These are phyloP conservation scores for Arxiozyma slooffiae DNA, from an alignment of 1,139 yeast species.

Conservation along the genomic window DNA sequence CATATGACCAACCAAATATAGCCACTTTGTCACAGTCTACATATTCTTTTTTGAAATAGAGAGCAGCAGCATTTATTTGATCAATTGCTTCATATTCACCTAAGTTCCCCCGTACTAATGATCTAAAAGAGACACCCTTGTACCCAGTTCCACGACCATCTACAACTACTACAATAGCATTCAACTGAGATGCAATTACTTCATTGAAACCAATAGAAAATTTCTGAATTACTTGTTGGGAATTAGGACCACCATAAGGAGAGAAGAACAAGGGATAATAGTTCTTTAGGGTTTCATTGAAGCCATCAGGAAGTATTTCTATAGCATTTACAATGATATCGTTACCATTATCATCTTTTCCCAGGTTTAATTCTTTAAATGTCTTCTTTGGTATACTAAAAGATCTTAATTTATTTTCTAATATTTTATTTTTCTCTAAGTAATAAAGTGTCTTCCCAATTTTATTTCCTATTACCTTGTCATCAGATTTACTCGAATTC, in stretches of 20 bases:
- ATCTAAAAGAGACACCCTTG: slow-evolving; percentile 51
- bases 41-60: slow-evolving; percentile 45
- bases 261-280: slow-evolving; percentile 60
- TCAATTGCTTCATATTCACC: slow-evolving; percentile 63
- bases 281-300: slow-evolving; percentile 39
- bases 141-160: slow-evolving; percentile 81
- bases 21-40: slow-evolving; percentile 54
- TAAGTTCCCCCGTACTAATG: slow-evolving; percentile 52
- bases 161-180: slow-evolving; percentile 67
- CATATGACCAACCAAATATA: slow-evolving; percentile 81
- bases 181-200: slow-evolving; percentile 56
- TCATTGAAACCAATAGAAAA: slow-evolving; percentile 52
- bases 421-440: slow-evolving; percentile 42
- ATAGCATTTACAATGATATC: slow-evolving; percentile 42
- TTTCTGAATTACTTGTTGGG: slow-evolving; percentile 51
- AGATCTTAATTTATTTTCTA: slow-evolving; percentile 33
- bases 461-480: slow-evolving; percentile 19
- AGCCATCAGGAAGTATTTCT: slow-evolving; percentile 57
- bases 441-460: slow-evolving; percentile 28
- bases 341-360: slow-evolving; percentile 37
- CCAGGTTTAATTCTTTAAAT: slow-evolving; percentile 43
- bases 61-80: slow-evolving; percentile 58
- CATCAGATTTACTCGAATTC: slow-evolving; percentile 3
- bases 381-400: slow-evolving; percentile 42
- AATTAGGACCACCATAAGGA: slow-evolving; percentile 79